These are phyloP conservation scores for Aspergillus sp. DNA, from an alignment of 2,329 filamentous ascomycete species.

Conservation along the genomic window DNA sequence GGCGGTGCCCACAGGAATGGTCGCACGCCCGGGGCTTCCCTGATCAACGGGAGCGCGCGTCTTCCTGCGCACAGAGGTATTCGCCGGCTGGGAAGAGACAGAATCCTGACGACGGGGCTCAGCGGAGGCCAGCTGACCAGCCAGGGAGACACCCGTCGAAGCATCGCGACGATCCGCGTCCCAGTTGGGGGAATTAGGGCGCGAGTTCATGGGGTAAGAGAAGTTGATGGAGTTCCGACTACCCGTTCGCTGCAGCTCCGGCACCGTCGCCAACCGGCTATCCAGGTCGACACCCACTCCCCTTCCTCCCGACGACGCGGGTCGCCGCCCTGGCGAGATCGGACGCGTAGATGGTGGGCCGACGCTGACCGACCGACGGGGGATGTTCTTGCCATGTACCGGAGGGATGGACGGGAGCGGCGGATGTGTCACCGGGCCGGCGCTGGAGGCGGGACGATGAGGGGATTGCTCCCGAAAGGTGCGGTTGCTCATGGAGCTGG, in stretches of 20 bases:
- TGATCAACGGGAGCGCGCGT: constrained; percentile 19
- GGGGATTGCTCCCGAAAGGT: constrained; percentile 80
- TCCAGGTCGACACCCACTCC: constrained; percentile 41
- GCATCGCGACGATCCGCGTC: constrained; percentile 15
- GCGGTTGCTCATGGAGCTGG: constrained; percentile 81
- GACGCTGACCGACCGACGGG: constrained; percentile 50
- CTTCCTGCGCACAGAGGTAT: constrained; percentile 29
- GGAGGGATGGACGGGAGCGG: constrained; percentile 74
- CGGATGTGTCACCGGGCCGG: constrained; percentile 54
- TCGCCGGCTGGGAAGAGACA: constrained; percentile 20
- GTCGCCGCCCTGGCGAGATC: constrained; percentile 42
- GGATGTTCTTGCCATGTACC: constrained; percentile 33
- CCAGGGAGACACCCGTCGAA: constrained; percentile 14
- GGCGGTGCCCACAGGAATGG: constrained; percentile 27
- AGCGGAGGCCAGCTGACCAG: constrained; percentile 21
- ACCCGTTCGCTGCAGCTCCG: constrained; percentile 37
- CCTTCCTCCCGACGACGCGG: constrained; percentile 29
- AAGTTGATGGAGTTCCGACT: constrained; percentile 50
- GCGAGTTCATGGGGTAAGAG: constrained; percentile 44
- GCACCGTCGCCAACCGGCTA: constrained; percentile 26
- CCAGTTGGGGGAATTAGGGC: constrained; percentile 40
- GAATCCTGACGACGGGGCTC: constrained; percentile 25
- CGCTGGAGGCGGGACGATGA: constrained; percentile 42
- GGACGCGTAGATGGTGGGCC: constrained; percentile 48
- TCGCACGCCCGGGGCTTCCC: constrained; percentile 25